Conservation (phyloP, 768 basidiomycete species). For the Amanita muscaria region DNA sequence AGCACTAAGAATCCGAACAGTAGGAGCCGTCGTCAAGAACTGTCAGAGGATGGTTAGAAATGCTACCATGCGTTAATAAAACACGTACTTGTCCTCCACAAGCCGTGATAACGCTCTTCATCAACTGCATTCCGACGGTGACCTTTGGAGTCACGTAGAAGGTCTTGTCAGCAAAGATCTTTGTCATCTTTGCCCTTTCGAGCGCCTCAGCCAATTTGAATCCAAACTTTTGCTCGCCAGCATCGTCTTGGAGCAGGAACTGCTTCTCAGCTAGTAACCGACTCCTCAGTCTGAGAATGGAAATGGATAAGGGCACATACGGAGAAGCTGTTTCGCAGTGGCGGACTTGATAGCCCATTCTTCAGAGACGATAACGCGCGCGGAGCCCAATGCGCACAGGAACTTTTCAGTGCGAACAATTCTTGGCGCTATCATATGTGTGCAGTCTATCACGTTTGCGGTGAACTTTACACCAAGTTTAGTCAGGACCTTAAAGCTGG, state of each 20-base stretch:
- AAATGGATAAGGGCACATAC: conserved; percentile 33
- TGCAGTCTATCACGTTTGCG: conserved; percentile 56
- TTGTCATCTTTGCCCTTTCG: conserved; percentile 42
- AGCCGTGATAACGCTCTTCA: conserved; percentile 61
- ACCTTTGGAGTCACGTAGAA: conserved; percentile 75
- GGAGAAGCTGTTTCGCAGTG: conserved; percentile 46
- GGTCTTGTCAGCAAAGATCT: conserved; percentile 51
- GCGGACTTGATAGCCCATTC: conserved; percentile 63
- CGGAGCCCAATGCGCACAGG: conserved; percentile 60
- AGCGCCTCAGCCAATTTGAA: conserved; percentile 59
- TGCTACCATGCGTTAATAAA: background rate
- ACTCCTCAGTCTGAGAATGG: background rate
- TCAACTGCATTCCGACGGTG: conserved; percentile 43
- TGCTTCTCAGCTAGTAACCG: conserved; percentile 46
- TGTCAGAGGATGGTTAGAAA: conserved; percentile 13
- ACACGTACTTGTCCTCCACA: conserved; percentile 61
- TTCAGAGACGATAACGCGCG: conserved; percentile 52
- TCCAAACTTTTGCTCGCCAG: conserved; percentile 55
- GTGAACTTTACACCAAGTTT: conserved; percentile 63
- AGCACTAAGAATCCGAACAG: conserved; percentile 42
- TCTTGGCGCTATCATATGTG: conserved; percentile 63
- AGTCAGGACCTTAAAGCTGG: conserved; percentile 38
- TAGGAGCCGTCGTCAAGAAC: conserved; percentile 42
- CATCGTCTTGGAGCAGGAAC: conserved; percentile 51
- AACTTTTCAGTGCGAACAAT: conserved; percentile 86